Percentiles rank a stretch among this genome's conserved stretches.
These are phyloP conservation scores for Combretum micranthum DNA, from an alignment of 345 rosid genomes.

Conservation along the genomic window DNA sequence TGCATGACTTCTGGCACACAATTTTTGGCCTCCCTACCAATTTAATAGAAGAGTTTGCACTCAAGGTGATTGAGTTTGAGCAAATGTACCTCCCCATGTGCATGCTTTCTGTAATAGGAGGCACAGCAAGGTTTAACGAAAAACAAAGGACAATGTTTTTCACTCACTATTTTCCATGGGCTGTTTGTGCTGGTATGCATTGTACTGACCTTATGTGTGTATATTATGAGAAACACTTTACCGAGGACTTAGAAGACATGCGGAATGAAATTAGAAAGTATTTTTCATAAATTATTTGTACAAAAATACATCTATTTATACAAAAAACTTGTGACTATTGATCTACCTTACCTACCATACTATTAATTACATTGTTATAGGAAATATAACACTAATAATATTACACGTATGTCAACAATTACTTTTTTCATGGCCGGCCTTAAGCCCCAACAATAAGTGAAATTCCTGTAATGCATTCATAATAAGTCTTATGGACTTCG, in stretches of 20 bases:
- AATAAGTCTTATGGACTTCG: too few relatives aligned
- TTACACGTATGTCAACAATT: too few relatives aligned
- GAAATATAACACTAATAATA: too few relatives aligned
- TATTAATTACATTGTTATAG: too few relatives aligned
- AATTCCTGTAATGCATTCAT: too few relatives aligned
- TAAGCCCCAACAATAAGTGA: too few relatives aligned
- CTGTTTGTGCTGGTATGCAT: constrained; percentile 24
- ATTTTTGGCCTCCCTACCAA: constrained; percentile 37
- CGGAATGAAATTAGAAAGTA: too few relatives aligned
- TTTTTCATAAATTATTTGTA: too few relatives aligned
- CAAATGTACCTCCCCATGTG: constrained; percentile 49
- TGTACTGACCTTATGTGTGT: constrained; percentile 38
- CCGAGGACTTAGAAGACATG: constrained; percentile 36
- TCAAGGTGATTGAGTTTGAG: constrained; percentile 44
- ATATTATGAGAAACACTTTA: constrained; percentile 36
- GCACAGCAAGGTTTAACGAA: constrained; percentile 33
- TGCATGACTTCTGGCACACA: constrained; percentile 49
- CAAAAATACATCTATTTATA: too few relatives aligned
- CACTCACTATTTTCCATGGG: constrained; percentile 41
- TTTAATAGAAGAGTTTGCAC: constrained; percentile 36
- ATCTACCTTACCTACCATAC: too few relatives aligned
- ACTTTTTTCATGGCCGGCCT: too few relatives aligned
- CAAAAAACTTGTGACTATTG: too few relatives aligned
- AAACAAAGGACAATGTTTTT: constrained; percentile 36
- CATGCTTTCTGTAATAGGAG: constrained; percentile 33